phyloP scores from a whole-genome alignment of 1,284 basidiomycete genomes.

The Irpex lacteus region DNA sequence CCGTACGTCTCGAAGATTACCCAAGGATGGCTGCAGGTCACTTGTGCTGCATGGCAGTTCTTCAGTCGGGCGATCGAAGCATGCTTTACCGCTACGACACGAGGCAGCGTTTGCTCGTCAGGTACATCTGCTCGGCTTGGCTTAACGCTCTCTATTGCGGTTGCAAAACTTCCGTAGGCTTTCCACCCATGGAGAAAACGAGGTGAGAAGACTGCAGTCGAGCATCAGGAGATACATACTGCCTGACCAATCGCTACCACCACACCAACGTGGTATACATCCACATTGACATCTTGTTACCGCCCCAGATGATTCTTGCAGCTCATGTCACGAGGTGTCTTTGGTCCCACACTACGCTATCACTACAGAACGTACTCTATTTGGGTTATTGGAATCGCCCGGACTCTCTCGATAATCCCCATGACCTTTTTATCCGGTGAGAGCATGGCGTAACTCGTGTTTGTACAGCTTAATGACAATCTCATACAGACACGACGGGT shows the following conservation, averaged over 20 bases:
- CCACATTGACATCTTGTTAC: not conserved
- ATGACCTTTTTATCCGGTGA: constrained; percentile 16
- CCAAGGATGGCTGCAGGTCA: not conserved
- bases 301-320: not conserved
- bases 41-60: not conserved
- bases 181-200: not conserved
- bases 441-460: not conserved
- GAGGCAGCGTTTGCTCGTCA: not conserved
- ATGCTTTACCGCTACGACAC: not conserved
- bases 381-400: not conserved
- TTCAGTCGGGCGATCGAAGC: not conserved
- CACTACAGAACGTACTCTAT: not conserved
- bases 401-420: constrained; percentile 5
- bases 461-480: not conserved
- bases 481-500: not conserved
- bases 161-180: not conserved
- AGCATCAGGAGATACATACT: not conserved
- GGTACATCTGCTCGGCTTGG: not conserved
- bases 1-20: constrained; percentile 1
- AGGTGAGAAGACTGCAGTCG: not conserved
- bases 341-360: not conserved
- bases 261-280: not conserved
- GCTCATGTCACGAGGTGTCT: not conserved
- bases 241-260: not conserved
- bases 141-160: not conserved